These are phyloP conservation scores for Tulasnella sp. DNA, from an alignment of 768 basidiomycete genomes.

Conservation along the genomic window DNA sequence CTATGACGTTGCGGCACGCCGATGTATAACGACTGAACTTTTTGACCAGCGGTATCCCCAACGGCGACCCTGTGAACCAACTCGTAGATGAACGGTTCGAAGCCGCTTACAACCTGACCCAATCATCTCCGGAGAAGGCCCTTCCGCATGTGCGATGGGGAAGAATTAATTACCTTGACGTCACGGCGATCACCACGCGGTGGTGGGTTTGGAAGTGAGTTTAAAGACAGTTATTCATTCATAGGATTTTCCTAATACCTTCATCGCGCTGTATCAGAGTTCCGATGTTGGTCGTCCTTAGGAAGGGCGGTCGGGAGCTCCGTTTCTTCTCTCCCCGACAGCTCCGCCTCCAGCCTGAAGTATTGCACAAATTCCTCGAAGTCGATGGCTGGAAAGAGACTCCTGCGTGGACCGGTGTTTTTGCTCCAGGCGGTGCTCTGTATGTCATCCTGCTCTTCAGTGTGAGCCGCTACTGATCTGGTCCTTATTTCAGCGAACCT, in stretches of 20 bases:
- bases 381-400: conserved; percentile 54
- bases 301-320: conserved; percentile 65
- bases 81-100: conserved; percentile 68
- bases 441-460: conserved; percentile 30
- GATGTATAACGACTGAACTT: background rate
- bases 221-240: conserved; percentile 23
- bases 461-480: background rate
- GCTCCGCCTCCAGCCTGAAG: conserved; percentile 51
- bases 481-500: conserved; percentile 47
- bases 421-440: conserved; percentile 71
- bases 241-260: conserved; percentile 6
- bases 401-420: conserved; percentile 61
- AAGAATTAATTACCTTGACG: conserved; percentile 80
- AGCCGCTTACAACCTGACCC: conserved; percentile 56
- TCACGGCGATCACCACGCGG: conserved; percentile 73
- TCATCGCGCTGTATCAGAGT: conserved; percentile 43
- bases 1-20: background rate
- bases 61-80: conserved; percentile 47
- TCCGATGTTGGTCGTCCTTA: conserved; percentile 62
- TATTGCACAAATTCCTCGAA: conserved; percentile 58
- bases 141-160: conserved; percentile 70
- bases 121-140: conserved; percentile 43
- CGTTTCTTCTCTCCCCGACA: conserved; percentile 68
- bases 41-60: conserved; percentile 7
- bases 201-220: conserved; percentile 77